These are phyloP conservation scores for Lipomyces sp. DNA, from an alignment of 805 yeast genomes.

Conservation along the genomic window DNA sequence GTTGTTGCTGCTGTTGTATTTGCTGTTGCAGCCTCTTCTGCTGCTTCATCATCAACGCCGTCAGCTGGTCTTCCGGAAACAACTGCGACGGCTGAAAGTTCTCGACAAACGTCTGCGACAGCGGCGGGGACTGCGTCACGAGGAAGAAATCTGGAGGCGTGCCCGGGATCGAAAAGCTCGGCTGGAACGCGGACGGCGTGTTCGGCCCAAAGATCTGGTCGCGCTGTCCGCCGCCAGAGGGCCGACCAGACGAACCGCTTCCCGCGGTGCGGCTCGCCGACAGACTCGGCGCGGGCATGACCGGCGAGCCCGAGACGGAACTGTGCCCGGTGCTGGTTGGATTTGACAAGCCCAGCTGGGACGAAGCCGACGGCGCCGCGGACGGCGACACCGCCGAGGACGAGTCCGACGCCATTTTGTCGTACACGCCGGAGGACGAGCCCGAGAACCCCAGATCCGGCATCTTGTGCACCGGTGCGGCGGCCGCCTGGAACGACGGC, in stretches of 20 bases:
- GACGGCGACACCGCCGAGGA: not conserved
- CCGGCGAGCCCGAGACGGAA: conserved; percentile 1
- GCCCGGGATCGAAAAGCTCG: conserved; percentile 25
- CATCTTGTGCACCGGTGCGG: conserved; percentile 11
- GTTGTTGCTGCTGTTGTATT: not conserved
- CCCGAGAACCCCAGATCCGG: no score
- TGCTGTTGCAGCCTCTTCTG: not conserved
- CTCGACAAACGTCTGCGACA: conserved; percentile 41
- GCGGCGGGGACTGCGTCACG: conserved; percentile 36
- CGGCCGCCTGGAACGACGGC: not conserved
- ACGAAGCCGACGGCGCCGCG: not conserved
- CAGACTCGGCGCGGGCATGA: not conserved
- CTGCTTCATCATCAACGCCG: not conserved
- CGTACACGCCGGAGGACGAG: no score
- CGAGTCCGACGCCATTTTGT: conserved; percentile 11
- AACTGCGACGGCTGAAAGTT: conserved; percentile 58
- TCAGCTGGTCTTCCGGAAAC: conserved; percentile 43
- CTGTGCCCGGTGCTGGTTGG: not conserved
- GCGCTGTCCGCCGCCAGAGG: not conserved
- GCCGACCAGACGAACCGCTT: no score
- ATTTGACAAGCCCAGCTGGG: not conserved
- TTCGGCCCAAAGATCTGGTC: not conserved
- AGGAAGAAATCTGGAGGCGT: conserved; percentile 36
- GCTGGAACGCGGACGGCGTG: conserved; percentile 13
- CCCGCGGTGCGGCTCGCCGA: no score